Conservation (phyloP, 352 stramenopile genomes). For the Phytopythium vexans region DNA sequence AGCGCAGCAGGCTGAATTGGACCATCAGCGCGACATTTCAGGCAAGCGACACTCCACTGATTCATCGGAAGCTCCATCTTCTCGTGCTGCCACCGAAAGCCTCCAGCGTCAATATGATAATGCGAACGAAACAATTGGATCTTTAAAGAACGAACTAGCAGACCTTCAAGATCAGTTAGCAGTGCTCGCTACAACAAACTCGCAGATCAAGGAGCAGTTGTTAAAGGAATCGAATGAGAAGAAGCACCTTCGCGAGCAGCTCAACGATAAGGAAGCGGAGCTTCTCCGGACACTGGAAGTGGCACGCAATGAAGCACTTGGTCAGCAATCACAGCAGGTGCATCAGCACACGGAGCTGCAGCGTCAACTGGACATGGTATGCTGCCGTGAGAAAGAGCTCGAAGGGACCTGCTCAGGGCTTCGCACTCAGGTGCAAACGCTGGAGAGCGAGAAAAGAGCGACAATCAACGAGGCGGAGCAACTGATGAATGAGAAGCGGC, state of each 20-base stretch:
- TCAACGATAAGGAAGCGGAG: conserved; percentile 14
- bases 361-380: conserved; percentile 17
- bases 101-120: conserved; percentile 12
- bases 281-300: not conserved
- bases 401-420: conserved; percentile 18
- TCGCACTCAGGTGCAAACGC: conserved; percentile 9
- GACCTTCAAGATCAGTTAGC: conserved; percentile 27
- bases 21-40: too few species aligned
- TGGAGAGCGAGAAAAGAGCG: conserved; percentile 18
- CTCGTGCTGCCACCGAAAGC: not conserved
- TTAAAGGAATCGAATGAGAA: conserved; percentile 42
- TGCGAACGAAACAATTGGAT: conserved; percentile 12
- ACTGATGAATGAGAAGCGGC: conserved; percentile 35
- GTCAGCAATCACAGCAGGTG: not conserved
- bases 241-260: conserved; percentile 27
- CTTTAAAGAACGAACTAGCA: conserved; percentile 19
- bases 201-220: conserved; percentile 39
- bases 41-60: too few species aligned
- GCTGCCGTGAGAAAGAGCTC: conserved; percentile 11
- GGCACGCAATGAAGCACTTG: not conserved
- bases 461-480: conserved; percentile 16
- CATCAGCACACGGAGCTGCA: conserved; percentile 5
- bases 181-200: conserved; percentile 21
- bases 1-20: too few species aligned
- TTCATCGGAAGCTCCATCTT: too few species aligned